Percentiles rank a stretch among this genome's conserved stretches.
Evolutionary conservation across 768 basidiomycete species (phyloP).

Genomic region (Boletus bicolor): DNA sequence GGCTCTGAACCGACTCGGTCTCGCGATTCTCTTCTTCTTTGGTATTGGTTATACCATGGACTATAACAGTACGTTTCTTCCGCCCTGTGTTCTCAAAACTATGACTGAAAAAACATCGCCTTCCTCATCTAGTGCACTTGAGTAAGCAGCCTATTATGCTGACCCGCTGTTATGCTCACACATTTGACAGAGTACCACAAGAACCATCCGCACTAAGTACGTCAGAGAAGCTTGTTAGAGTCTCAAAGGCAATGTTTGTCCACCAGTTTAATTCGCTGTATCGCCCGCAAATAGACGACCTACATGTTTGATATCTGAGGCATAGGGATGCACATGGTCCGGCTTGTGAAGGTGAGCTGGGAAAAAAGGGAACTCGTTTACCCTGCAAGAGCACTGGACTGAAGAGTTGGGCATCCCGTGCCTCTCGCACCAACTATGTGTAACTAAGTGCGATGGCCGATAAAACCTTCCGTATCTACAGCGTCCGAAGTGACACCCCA

Average conservation of each 20-base stretch:
- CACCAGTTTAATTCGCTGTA: slow-evolving; percentile 21
- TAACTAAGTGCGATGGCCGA: not conserved
- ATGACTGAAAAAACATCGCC: slow-evolving; percentile 8
- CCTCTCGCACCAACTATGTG: not conserved
- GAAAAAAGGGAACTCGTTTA: not conserved
- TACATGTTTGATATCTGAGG: slow-evolving; percentile 15
- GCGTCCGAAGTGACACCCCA: slow-evolving; percentile 3
- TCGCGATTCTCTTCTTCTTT: slow-evolving; percentile 61
- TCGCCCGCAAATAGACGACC: slow-evolving; percentile 24
- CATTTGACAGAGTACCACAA: slow-evolving; percentile 74
- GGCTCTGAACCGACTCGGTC: slow-evolving; percentile 52
- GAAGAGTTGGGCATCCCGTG: not conserved
- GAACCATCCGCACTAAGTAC: slow-evolving; percentile 74
- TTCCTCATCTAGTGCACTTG: slow-evolving; percentile 62
- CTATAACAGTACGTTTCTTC: slow-evolving; percentile 72
- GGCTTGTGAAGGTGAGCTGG: slow-evolving; percentile 3
- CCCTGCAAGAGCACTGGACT: not conserved
- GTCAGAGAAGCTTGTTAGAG: not conserved
- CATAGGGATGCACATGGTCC: not conserved
- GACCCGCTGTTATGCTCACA: slow-evolving; percentile 21
- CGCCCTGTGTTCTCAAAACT: not conserved
- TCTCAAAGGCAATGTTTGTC: slow-evolving; percentile 2
- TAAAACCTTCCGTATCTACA: not conserved
- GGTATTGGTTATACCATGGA: slow-evolving; percentile 74
- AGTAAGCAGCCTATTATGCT: slow-evolving; percentile 48